phyloP scores from a whole-genome alignment of 2,329 filamentous ascomycete species.

The Alternaria novae-zelandiae region DNA sequence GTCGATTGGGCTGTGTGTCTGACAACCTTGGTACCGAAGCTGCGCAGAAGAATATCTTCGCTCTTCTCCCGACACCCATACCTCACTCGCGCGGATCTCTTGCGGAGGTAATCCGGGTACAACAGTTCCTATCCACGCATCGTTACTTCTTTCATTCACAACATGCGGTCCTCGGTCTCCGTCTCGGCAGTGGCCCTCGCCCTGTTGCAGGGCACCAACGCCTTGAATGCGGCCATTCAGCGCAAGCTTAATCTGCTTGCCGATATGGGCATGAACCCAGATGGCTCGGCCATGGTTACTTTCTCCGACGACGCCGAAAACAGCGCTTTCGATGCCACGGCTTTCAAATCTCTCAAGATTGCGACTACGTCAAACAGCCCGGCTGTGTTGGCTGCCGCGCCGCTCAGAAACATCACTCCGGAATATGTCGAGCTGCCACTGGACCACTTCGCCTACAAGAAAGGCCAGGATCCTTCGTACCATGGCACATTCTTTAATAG shows the following conservation, averaged over 20 bases:
- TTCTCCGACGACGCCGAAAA: not conserved
- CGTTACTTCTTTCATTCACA: not conserved
- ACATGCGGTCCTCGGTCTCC: conserved; percentile 33
- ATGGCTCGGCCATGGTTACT: conserved; percentile 36
- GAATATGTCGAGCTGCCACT: conserved; percentile 48
- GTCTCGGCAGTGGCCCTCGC: conserved; percentile 35
- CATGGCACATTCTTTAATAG: conserved; percentile 45
- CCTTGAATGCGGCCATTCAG: conserved; percentile 28
- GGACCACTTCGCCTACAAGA: conserved; percentile 43
- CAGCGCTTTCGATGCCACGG: not conserved
- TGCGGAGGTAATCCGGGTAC: not conserved
- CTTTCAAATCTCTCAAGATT: conserved; percentile 8
- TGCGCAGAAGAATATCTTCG: not conserved
- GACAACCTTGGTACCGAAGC: not conserved
- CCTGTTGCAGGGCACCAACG: conserved; percentile 27
- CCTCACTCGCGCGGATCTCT: not conserved
- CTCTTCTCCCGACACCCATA: not conserved
- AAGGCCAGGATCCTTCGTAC: conserved; percentile 21
- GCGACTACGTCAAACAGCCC: conserved; percentile 2
- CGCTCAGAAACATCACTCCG: conserved; percentile 15
- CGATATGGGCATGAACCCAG: conserved; percentile 42
- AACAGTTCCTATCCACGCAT: not conserved
- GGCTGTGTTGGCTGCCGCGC: not conserved
- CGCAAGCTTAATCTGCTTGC: conserved; percentile 35
- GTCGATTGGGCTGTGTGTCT: not conserved